These are phyloP conservation scores for Rhodofomes roseus DNA, from an alignment of 1,284 basidiomycete species.

Conservation along the genomic window DNA sequence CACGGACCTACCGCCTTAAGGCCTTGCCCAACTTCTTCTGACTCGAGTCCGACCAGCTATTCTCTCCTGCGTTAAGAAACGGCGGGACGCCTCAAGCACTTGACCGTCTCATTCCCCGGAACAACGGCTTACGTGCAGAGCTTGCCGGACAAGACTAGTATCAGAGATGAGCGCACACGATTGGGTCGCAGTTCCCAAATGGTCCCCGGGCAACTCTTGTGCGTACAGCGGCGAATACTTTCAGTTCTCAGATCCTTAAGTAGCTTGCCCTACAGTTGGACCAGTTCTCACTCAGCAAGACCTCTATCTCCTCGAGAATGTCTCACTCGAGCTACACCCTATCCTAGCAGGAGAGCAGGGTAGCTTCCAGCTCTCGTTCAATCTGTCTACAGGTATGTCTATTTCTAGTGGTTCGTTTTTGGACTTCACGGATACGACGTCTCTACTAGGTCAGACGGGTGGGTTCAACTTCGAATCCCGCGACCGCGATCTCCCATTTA, in stretches of 20 bases:
- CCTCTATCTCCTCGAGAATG: constrained; percentile 65
- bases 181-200: constrained; percentile 24
- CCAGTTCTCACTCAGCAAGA: constrained; percentile 73
- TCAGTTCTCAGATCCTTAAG: not conserved
- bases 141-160: not conserved
- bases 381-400: constrained; percentile 55
- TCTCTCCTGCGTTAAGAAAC: not conserved
- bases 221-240: constrained; percentile 6
- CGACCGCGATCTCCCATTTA: constrained; percentile 61
- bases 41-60: not conserved
- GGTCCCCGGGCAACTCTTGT: constrained; percentile 28
- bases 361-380: constrained; percentile 67
- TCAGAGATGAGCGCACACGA: not conserved
- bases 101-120: not conserved
- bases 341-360: constrained; percentile 51
- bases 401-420: not conserved
- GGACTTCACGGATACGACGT: not conserved
- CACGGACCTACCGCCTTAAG: not conserved
- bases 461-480: constrained; percentile 57
- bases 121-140: not conserved
- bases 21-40: not conserved
- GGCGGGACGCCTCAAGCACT: not conserved
- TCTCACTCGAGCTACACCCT: constrained; percentile 63
- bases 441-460: constrained; percentile 44
- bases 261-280: constrained; percentile 55